A percentile compares a stretch with the other conserved stretches of the same genome.
Conservation (phyloP, 2,329 filamentous ascomycete genomes). For the Aspergillus persii region DNA sequence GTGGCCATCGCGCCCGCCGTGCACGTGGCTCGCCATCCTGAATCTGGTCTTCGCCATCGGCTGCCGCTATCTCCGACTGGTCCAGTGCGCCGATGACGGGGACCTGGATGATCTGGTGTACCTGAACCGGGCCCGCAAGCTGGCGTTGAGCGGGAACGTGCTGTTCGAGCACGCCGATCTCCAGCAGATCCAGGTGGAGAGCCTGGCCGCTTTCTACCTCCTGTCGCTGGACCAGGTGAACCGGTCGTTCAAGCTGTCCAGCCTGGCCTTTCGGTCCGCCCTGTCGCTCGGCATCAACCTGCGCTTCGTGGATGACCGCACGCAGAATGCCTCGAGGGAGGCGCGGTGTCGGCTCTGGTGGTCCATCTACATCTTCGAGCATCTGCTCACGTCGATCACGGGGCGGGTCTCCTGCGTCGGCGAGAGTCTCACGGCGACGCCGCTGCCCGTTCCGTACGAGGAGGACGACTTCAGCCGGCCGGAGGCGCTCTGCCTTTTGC, state of each 20-base stretch:
- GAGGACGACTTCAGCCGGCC: conserved; percentile 35
- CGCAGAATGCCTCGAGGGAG: conserved; percentile 39
- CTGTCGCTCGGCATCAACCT: conserved; percentile 44
- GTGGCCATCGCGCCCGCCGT: conserved; percentile 25
- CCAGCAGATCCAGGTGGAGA: conserved; percentile 44
- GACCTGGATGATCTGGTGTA: conserved; percentile 40
- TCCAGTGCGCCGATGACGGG: conserved; percentile 16
- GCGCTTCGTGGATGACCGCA: conserved; percentile 34
- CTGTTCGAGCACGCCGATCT: conserved; percentile 43
- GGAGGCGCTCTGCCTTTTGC: conserved; percentile 25
- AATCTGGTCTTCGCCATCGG: conserved; percentile 49
- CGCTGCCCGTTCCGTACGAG: conserved; percentile 37
- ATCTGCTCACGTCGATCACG: conserved; percentile 42
- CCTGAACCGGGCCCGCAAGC: conserved; percentile 39
- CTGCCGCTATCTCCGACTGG: conserved; percentile 38
- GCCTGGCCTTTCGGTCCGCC: conserved; percentile 41
- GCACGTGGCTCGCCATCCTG: conserved; percentile 43
- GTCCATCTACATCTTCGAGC: conserved; percentile 42
- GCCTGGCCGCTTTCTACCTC: conserved; percentile 41
- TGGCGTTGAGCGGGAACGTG: conserved; percentile 35
- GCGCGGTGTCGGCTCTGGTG: conserved; percentile 44
- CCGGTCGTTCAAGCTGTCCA: conserved; percentile 35
- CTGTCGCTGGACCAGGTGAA: conserved; percentile 43
- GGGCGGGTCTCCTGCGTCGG: conserved; percentile 41
- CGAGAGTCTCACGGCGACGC: conserved; percentile 38